These are phyloP conservation scores for Fusarium incarnatum DNA, from an alignment of 2,329 filamentous ascomycete species.

Conservation along the genomic window DNA sequence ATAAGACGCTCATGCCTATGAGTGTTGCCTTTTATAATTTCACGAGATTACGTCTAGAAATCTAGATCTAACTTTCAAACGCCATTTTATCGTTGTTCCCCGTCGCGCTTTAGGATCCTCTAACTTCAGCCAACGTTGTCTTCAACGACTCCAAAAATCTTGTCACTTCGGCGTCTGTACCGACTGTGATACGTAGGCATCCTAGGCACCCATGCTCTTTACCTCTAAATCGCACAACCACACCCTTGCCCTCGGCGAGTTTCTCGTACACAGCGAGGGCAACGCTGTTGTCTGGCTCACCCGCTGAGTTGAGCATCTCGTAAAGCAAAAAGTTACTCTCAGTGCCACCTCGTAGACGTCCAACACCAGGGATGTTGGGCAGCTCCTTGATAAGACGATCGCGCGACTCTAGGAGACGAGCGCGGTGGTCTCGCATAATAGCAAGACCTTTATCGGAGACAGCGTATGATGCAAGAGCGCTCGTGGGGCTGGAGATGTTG, in stretches of 20 bases:
- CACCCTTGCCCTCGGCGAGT: slow-evolving; percentile 85
- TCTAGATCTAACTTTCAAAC: slow-evolving; percentile 40
- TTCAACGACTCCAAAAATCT: slow-evolving; percentile 78
- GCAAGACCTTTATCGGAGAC: slow-evolving; percentile 74
- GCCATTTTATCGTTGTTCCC: slow-evolving; percentile 28
- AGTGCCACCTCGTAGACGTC: slow-evolving; percentile 81
- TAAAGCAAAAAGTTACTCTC: slow-evolving; percentile 92
- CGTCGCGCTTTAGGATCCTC: slow-evolving; percentile 34
- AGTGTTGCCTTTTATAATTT: slow-evolving; percentile 42
- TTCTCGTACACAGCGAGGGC: slow-evolving; percentile 85
- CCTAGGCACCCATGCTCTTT: slow-evolving; percentile 91
- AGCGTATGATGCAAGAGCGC: slow-evolving; percentile 80
- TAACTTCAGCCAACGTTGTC: slow-evolving; percentile 60
- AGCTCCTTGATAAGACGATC: slow-evolving; percentile 80
- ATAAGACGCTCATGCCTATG: slow-evolving; percentile 33
- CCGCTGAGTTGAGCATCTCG: slow-evolving; percentile 81
- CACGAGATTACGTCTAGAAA: slow-evolving; percentile 44
- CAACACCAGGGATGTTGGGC: slow-evolving; percentile 80
- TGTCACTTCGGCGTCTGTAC: slow-evolving; percentile 87
- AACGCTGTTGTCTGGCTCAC: slow-evolving; percentile 80
- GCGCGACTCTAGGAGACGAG: slow-evolving; percentile 79
- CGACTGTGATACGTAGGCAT: slow-evolving; percentile 91
- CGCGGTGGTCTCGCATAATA: slow-evolving; percentile 77
- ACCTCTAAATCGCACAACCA: slow-evolving; percentile 93
- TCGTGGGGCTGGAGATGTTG: slow-evolving; percentile 91